Evolutionary conservation across 164 flowering plant species (phyloP), one percentile per base, ranked within the genome.

Genomic region (Annona squamosa): DNA sequence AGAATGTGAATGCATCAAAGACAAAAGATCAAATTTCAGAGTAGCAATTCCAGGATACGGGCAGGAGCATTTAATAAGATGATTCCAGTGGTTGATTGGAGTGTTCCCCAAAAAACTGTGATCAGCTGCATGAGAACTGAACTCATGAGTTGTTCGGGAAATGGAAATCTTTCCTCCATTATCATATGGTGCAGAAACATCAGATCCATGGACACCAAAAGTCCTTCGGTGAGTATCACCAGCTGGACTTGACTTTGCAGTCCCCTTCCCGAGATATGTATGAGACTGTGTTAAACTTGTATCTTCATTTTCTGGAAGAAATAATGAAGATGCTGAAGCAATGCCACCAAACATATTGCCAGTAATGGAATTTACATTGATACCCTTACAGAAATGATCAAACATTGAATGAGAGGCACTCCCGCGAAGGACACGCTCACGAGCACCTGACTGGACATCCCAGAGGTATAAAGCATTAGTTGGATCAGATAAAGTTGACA

Each of bases 381-480:
- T 76, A 68, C 84, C 85, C 81, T 74, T 85, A 78, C 90, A 87
- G 65, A 96, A 92, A 85, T 91, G 83, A 75, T 92, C 97, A 78
- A 91, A 88, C 95, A 96, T 86, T 52, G 99, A 87, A 77, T 86
- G 93, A 62, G 99, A 85, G 69, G 97, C 97, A 48, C 83, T 75
- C n/a, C 98, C 98, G 56, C 89, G 95, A 75, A 96, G 88, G 65
- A 91, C 81, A n/a, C 99, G 82, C 75, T 96, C 99, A 65, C 90
- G 86, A 73, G 90, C 87, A 80, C 99, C 99, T 12, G 97, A 87
- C 79, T 93, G 91, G 68, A 93, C 81, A 77, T 96, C 99, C 99
- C 99, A 96, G 76, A 96, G 87, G 82, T 82, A 90, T 46, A 96
- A 79, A 70, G 84, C 79, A 81, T 89, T 93, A 77, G 70, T 69